Base-by-base conservation (phyloP, 179 eudicot genomes). In the Beta corolliflora region DNA sequence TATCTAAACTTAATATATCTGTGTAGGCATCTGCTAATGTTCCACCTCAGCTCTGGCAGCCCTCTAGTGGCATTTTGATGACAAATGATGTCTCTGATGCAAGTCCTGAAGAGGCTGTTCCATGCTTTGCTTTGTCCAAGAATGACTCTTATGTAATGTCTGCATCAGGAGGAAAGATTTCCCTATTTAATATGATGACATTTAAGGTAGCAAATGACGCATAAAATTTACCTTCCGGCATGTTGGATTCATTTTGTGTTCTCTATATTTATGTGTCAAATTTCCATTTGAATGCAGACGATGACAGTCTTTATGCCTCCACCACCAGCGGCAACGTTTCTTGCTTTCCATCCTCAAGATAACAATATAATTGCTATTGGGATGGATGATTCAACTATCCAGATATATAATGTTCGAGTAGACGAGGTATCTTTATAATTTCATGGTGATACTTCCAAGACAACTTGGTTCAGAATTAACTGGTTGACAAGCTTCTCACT, bases 91-190 rank as follows among this genome's bases (percentile, higher is more conserved):
- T 92, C 18, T 60, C 89, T 9, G 98, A 92, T 73, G 80, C 90
- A 66, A 96, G 89, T 83, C 89, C 90, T 66, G 99, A 96, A 88
- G 97, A 91, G 67, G 90, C 92, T 55, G 94, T 91, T 73, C 89
- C 98, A 41, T 96, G 99, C 91, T 94, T 96, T 85, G 98, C 98
- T 66, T 81, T 94, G 88, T 96, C 99, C 71, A 96, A 96, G 80
- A 94, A 96, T 81, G 99, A 96, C 88, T 94, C 99, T 19, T 96
- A 96, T 85, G 98, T 96, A 19, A 94, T 94, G 99, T 96, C 99
- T 44, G 96, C 99, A 52, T 94, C 98, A 7, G 99, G 99, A 78
- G 99, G 99, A 79, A 95, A 90, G 83, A 92, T 95, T 75, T 94
- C 99, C 53, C 89, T 95, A 48, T 95, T 95, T 84, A 95, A 94